Conservation (phyloP, 129 eudicot species). For the Gnaphalium uliginosum region DNA sequence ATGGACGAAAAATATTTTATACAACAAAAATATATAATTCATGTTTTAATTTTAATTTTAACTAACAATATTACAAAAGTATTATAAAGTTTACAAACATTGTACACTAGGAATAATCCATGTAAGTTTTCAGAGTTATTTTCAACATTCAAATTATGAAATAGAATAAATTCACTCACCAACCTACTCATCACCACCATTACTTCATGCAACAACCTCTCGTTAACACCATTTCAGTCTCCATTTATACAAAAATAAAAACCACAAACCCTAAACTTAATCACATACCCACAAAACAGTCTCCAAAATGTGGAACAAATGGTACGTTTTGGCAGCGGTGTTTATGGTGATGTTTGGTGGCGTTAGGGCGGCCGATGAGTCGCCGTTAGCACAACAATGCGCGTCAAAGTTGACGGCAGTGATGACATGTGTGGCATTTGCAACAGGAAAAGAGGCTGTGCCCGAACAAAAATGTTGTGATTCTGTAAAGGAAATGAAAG, state of each 20-base stretch:
- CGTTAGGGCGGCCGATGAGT: not conserved
- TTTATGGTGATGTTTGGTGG: conserved; percentile 1
- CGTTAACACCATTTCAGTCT: conserved; percentile 10
- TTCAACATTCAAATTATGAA: too few relatives aligned
- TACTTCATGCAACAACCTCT: conserved; percentile 31
- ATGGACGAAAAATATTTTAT: too few relatives aligned
- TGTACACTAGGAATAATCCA: too few relatives aligned
- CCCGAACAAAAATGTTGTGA: conserved; percentile 41
- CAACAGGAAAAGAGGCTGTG: conserved; percentile 29
- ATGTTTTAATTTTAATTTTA: too few relatives aligned
- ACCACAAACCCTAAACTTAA: not conserved
- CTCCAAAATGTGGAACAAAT: conserved; percentile 15
- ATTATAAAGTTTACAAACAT: too few relatives aligned
- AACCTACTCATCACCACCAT: conserved; percentile 27
- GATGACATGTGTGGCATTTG: conserved; percentile 40
- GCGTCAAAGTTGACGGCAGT: conserved; percentile 35
- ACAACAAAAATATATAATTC: too few relatives aligned
- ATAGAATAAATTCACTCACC: conserved; percentile 18
- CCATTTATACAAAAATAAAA: not conserved
- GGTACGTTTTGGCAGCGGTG: not conserved
- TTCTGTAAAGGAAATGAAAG: conserved; percentile 38
- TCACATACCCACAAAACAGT: not conserved
- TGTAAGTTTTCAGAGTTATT: too few relatives aligned
- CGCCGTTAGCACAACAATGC: conserved; percentile 25
- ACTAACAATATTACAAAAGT: too few relatives aligned